These are phyloP conservation scores for Lasiosphaeris hirsuta DNA, from an alignment of 495 filamentous ascomycete genomes.

Conservation along the genomic window DNA sequence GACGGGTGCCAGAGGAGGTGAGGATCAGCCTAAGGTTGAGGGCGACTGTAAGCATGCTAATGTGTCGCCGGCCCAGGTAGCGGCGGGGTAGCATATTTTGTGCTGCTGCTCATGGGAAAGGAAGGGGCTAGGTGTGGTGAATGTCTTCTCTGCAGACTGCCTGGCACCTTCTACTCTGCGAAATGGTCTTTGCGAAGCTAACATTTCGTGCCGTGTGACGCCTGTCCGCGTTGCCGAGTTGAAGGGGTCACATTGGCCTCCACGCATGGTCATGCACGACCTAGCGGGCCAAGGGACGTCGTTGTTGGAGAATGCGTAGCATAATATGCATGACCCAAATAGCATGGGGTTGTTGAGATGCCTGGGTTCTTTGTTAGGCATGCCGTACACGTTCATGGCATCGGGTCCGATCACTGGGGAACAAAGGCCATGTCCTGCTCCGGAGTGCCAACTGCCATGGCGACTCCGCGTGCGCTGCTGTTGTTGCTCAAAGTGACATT, in stretches of 20 bases:
- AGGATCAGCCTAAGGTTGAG: too few species aligned
- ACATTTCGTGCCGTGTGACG: too few species aligned
- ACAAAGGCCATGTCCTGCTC: not conserved
- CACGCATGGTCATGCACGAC: not conserved
- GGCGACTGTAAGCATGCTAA: too few species aligned
- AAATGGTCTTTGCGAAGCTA: too few species aligned
- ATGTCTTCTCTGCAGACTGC: too few species aligned
- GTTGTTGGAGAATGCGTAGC: not conserved
- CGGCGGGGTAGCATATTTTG: too few species aligned
- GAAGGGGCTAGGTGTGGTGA: too few species aligned
- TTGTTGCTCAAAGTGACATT: not conserved
- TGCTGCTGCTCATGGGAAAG: too few species aligned
- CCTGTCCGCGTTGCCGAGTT: not conserved
- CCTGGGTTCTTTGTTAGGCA: not conserved
- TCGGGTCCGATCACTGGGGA: not conserved
- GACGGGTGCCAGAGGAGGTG: too few species aligned
- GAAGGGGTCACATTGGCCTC: not conserved
- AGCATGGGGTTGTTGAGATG: not conserved
- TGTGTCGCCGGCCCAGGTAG: too few species aligned
- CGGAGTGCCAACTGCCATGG: not conserved
- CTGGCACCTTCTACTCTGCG: too few species aligned
- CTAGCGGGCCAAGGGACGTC: not conserved
- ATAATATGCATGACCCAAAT: not conserved
- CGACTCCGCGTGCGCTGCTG: not conserved
- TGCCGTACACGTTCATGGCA: not conserved